Evolutionary conservation across 2,329 filamentous ascomycete species (phyloP), one percentile per base, ranked within the genome.

Genomic region (Pezizomycotina sp.): DNA sequence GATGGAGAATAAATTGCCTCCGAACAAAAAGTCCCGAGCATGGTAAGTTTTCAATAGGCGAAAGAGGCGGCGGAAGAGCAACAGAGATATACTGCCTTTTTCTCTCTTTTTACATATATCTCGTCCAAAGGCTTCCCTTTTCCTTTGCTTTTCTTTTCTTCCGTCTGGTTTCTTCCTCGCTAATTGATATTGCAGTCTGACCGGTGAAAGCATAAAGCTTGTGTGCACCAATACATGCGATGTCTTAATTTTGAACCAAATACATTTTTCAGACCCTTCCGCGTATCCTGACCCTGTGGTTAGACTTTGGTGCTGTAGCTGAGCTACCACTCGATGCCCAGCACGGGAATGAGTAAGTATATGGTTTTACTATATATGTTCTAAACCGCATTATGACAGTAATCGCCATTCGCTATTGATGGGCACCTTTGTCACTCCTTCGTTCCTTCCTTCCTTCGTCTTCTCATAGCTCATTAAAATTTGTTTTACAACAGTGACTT

Each of bases 241-340:
- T 18, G 91, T 84, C 2, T 67, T 93, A 27, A 73, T 74, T 18
- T 86, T 76, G 48, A 20, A 89, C 82, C 29, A 98, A 95, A 58
- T 93, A 95, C 56, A 71, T 93, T 27, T 92, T 92, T 52, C 84
- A 95, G 56, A 93, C 84, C 0, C 63, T 98, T 21, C 91, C 89
- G 0, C 79, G 91, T 44, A 67, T 93, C 28, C 60, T 99, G 25
- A 98, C 89, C 0, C 64, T 98, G 2, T 99, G 91, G 86, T 64
- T 98, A 23, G 86, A 93, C 50, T 68, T 98, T 44, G 86, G 82
- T 4, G 75, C 77, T 23, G 72, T 79, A 42, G 64, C 82, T 22
- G 69, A 78, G 52, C 70, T 73, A 48, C 59, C 61, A 16, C 54
- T 67, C 38, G 65, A 69, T 49, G 55, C 61, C 1, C 64, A 63